Evolutionary conservation across 495 filamentous ascomycete species (phyloP).

Genomic region (Articulospora tetracladia): DNA sequence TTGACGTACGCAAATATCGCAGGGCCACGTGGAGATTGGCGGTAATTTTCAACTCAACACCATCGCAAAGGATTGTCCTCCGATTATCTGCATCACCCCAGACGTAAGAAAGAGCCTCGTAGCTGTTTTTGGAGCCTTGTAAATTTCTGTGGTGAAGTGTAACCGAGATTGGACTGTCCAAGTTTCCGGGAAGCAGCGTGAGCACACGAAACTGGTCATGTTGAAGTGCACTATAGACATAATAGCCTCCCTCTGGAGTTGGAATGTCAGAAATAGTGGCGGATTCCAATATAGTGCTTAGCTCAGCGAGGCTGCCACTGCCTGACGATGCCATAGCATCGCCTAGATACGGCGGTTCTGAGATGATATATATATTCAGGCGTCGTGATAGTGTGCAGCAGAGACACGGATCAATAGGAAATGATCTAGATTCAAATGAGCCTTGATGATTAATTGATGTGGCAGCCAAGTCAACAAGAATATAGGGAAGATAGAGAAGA

Average conservation of each 20-base stretch:
- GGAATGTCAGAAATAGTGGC: no score
- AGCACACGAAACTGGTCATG: not conserved
- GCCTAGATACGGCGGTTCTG: no score
- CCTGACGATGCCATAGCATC: no score
- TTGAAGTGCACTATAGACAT: not conserved
- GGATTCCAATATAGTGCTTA: no score
- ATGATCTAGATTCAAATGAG: no score
- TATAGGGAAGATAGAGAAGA: no score
- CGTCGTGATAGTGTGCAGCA: no score
- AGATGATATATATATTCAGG: no score
- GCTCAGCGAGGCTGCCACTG: no score
- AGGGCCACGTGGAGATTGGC: not conserved
- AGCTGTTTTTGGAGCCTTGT: not conserved
- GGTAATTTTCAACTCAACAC: not conserved
- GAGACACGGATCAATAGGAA: no score
- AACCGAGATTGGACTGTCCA: not conserved
- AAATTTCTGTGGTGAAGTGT: not conserved
- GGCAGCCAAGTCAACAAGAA: no score
- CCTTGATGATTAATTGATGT: no score
- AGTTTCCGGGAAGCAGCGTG: not conserved
- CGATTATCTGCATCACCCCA: not conserved
- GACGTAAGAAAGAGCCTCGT: not conserved
- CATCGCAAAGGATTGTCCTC: not conserved
- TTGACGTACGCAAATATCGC: not conserved
- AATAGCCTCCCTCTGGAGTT: not conserved